Evolutionary conservation across 2,329 filamentous ascomycete species (phyloP), one percentile per base, ranked within the genome.

Genomic region (Pseudocercospora eumusae): DNA sequence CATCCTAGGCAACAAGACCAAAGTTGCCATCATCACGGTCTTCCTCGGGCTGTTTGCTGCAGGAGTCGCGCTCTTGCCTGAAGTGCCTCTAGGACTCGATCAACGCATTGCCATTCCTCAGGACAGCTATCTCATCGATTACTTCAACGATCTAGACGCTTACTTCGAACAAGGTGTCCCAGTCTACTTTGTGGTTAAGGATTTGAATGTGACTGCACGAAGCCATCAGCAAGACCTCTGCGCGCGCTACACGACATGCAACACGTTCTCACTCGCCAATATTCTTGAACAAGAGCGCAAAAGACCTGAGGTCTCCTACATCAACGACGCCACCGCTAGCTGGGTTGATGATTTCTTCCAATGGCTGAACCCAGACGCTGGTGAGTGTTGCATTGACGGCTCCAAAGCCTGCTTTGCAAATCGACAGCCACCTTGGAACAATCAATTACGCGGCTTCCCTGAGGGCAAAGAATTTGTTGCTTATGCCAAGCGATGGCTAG

Each of bases 331-430:
- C 0, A 88, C 93, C 0, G 95, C 96, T 2, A 97, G 90, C 75
- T 99, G 95, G 95, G 85, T 99, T 18, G 95, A 99, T 68, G 95
- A 99, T 74, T 98, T 92, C 78, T 92, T 98, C 78, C 84, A 91
- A 63, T 99, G 95, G 93, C 81, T 98, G n/a, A 96, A 98, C 69
- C 95, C 95, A 0, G 84, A 87, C 56, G 84, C 91, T 47, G 89
- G 92, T 49, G 79, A 83, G 40, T 87, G 86, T 78, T 97, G 91
- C 70, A 82, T 90, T 40, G 71, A 93, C 28, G 73, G 76, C 18
- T 72, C 60, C 25, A 65, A 87, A 69, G 82, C 88, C 1, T 99
- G 95, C 77, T 97, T 99, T 72, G 86, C 85, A 25, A 82, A 87
- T 64, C 87, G 93, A 45, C 77, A 87, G 20, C 92, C 92, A 1